Percentiles rank a stretch among this genome's conserved stretches.
These are phyloP conservation scores for Eugenia klotzschiana DNA, from an alignment of 441 rosid species.

Conservation along the genomic window DNA sequence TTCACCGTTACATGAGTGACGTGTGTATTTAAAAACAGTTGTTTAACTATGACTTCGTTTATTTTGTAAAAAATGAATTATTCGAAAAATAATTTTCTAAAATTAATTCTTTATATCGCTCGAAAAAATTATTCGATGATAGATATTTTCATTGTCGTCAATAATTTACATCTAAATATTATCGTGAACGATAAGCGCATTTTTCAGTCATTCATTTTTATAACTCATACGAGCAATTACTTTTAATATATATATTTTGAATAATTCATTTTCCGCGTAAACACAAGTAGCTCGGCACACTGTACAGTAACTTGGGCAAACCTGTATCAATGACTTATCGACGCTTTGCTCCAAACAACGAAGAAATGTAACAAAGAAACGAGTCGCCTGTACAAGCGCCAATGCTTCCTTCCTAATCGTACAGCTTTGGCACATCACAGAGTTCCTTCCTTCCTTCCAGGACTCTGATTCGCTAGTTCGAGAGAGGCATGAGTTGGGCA, in stretches of 20 bases:
- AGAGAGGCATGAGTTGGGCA: neutral
- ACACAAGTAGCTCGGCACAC: neutral
- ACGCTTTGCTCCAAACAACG: fast-evolving
- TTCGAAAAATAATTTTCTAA: too few relatives aligned
- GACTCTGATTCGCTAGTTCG: neutral
- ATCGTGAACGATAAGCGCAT: too few relatives aligned
- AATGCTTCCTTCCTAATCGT: neutral
- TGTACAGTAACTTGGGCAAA: neutral
- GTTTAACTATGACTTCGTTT: too few relatives aligned
- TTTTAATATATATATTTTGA: too few relatives aligned
- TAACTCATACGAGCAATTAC: too few relatives aligned
- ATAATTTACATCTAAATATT: too few relatives aligned
- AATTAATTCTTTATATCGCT: too few relatives aligned
- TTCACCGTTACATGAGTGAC: neutral
- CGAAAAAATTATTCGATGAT: too few relatives aligned
- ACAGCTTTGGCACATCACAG: neutral
- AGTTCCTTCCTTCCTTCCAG: neutral
- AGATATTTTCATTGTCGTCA: too few relatives aligned
- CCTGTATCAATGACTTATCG: neutral
- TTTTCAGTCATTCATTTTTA: too few relatives aligned
- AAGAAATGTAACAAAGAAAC: neutral
- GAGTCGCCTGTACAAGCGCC: neutral
- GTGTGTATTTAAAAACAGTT: neutral
- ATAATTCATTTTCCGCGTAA: too few relatives aligned
- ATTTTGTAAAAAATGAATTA: too few relatives aligned